A percentile compares a stretch with the other conserved stretches of the same genome.
Conservation (phyloP, 2,329 filamentous ascomycete genomes). For the Scedosporium aurantiacum region DNA sequence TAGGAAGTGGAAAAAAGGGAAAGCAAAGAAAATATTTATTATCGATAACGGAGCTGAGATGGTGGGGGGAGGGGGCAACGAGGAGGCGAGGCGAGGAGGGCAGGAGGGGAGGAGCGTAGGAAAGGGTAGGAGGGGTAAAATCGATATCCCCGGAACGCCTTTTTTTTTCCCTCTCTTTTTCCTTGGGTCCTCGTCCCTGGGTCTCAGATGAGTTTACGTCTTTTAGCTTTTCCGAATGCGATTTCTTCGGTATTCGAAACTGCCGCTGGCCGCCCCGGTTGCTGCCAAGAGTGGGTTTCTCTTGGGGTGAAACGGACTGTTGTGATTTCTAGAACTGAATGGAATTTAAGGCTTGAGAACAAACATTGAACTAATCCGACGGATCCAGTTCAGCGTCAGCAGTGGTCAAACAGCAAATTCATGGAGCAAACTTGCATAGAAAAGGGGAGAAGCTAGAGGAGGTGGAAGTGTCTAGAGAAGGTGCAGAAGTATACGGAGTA, state of each 20-base stretch:
- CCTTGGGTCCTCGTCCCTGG: background rate
- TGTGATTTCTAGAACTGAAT: background rate
- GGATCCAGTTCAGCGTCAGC: no score
- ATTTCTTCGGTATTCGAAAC: background rate
- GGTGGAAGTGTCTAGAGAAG: background rate
- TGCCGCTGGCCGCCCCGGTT: background rate
- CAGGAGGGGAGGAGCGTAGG: background rate
- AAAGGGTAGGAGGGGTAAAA: background rate
- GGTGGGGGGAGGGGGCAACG: no score
- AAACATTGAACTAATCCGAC: background rate
- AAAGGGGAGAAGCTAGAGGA: no score
- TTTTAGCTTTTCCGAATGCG: background rate
- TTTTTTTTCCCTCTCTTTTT: background rate
- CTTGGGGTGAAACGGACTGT: background rate
- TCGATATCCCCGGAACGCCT: background rate
- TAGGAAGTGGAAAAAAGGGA: background rate
- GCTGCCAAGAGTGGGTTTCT: background rate
- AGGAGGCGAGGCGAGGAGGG: background rate
- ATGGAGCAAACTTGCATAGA: background rate
- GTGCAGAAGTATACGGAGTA: background rate
- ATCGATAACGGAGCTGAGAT: no score
- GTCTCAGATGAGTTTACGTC: background rate
- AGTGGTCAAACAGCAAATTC: background rate
- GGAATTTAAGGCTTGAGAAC: background rate
- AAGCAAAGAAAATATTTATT: no score